Percentiles rank a stretch among this genome's conserved stretches.
Conservation (phyloP, 2,329 filamentous ascomycete genomes). For the Neofusicoccum parvum region DNA sequence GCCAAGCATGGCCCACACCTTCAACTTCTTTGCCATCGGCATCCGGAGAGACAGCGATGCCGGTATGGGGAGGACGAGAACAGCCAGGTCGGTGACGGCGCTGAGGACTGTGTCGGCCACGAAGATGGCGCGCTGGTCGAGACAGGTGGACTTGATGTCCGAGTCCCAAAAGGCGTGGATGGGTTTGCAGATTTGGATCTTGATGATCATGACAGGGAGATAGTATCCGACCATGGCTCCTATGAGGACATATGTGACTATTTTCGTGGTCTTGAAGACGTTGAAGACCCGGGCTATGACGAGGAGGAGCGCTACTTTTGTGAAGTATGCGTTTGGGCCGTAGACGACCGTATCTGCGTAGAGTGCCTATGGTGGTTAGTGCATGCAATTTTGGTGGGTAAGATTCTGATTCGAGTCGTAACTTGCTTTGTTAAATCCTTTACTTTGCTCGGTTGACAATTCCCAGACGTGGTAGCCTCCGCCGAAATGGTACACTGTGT, state of each 20-base stretch:
- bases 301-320: constrained; percentile 30
- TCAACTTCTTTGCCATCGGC: constrained; percentile 35
- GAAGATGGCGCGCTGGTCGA: constrained; percentile 38
- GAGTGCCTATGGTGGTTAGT: background rate
- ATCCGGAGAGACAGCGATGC: constrained; percentile 36
- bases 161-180: constrained; percentile 29
- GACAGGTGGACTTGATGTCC: constrained; percentile 25
- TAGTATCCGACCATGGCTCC: constrained; percentile 22
- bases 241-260: constrained; percentile 27
- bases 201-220: constrained; percentile 22
- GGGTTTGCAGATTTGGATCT: constrained; percentile 26
- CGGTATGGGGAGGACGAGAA: constrained; percentile 38
- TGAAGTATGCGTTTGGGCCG: constrained; percentile 26
- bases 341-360: constrained; percentile 26
- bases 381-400: background rate
- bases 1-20: constrained; percentile 35
- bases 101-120: constrained; percentile 36
- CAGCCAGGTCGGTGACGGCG: constrained; percentile 38
- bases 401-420: background rate
- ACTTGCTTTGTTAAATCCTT: background rate
- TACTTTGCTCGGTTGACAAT: background rate
- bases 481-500: constrained; percentile 22
- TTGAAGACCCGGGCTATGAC: constrained; percentile 30
- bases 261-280: constrained; percentile 23
- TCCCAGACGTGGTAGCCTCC: constrained; percentile 26